Evolutionary conservation across 345 rosid genomes (phyloP), one percentile per base, ranked within the genome.

Genomic region (Microcos paniculata): DNA sequence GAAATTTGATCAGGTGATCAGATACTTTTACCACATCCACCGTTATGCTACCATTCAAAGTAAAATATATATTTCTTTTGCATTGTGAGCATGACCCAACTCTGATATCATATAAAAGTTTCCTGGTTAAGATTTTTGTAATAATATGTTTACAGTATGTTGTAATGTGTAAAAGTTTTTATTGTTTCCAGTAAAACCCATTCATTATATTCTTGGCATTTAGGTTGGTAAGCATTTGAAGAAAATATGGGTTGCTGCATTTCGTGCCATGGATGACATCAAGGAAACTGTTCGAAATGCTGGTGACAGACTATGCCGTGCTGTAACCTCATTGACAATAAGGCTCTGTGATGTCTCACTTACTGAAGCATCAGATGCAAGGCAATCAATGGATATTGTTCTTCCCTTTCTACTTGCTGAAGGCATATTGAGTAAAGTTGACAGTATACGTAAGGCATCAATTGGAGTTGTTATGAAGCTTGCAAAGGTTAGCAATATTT

Each of bases 261-360:
- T 91, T 83, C 98, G 98, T 80, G 98, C 98, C 81, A 93, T 95
- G 99, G 98, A 95, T 89, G 99, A 95, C 88, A 93, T 93, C 71
- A 95, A 95, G 85, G 99, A 95, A 87, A 93, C 98, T 82, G 99
- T 95, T 79, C 85, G 98, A 82, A 90, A 86, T 88, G 92, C 99
- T 59, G 99, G 98, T 73, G 98, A 93, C 83, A 95, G 85, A 81
- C 81, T 95, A 83, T 91, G 98, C 43, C 92, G 90, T 73, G 73
- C 87, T 70, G 85, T 89, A 80, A 89, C 92, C 53, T 89, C 98
- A 58, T 80, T 95, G 79, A 93, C 99, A 10, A 84, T 90, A 83
- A 88, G 97, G 85, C 91, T 95, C 24, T 93, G 99, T 78, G 97
- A 95, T 85, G 85, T 90, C 61, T 80, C 90, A n/a, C 95, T 93